Base-by-base conservation (phyloP, 2,329 filamentous ascomycete species). In the Sphaerulina musiva region DNA sequence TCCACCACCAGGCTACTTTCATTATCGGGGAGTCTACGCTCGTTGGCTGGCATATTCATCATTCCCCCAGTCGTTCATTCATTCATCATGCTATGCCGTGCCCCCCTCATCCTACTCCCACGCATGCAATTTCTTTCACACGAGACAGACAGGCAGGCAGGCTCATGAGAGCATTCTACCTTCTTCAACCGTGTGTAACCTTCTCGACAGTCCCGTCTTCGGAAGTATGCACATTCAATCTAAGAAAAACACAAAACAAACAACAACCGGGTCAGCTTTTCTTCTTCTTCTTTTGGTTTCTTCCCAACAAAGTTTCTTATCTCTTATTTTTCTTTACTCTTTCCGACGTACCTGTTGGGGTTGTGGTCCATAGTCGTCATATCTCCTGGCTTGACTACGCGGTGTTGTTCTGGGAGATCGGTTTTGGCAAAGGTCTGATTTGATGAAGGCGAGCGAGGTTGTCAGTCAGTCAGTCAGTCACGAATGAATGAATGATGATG, bases 161-260 rank as follows among this genome's bases (percentile, higher is more conserved):
- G 17, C 20, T 49, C 47, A 5, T 39, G 10, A 20, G 14, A 17
- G 14, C 14, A 17, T 17, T 17, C 9, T 20, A 6, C 20, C 14
- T n/a, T 4, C 32, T 34, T 62, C 57, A 77, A 59, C 76, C 76
- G 59, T 75, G 72, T 11, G 68, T 72, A 36, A 78, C 73, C 58
- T 77, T 75, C 64, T 66, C 71, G 14, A 78, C 75, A 2, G 73
- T 76, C 2, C 76, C 76, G 52, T 78, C 72, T 9, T 75, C 72
- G 42, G 64, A 70, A 51, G 76, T 74, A 59, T 78, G 75, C 36
- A 78, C 70, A 58, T 78, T 78, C 56, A 78, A 61, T 46, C 71
- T 72, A 50, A 26, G 26, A 26, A 26, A 26, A 4, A 9, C 41
- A 10, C 4, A 20, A 11, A 46, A n/a, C 34, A 8, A 29, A 26